Evolutionary conservation across 164 flowering plant species (phyloP).

Genomic region (Saururus chinensis): DNA sequence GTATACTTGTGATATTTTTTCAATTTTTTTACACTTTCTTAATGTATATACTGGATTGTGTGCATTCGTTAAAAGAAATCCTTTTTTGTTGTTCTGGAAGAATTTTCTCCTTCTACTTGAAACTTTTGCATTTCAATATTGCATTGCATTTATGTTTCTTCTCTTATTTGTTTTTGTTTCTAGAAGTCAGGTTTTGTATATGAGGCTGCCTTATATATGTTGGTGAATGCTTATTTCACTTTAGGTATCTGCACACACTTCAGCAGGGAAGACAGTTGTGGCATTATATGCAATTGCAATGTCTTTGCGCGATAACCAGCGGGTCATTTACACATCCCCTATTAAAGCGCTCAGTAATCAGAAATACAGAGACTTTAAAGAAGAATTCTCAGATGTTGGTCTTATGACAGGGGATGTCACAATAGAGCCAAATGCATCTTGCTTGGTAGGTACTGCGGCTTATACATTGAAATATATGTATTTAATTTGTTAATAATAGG

Average conservation of each 20-base stretch:
- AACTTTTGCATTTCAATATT: no score
- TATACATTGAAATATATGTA: neutral
- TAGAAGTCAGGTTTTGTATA: no score
- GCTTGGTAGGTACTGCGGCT: constrained; percentile 47
- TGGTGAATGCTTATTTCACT: neutral
- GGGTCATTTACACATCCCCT: constrained; percentile 96
- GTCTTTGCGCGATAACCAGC: constrained; percentile 76
- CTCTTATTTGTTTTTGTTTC: neutral
- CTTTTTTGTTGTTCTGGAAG: no score
- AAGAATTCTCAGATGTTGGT: constrained; percentile 96
- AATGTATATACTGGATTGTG: no score
- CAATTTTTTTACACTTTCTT: no score
- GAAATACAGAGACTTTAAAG: constrained; percentile 87
- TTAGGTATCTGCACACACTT: constrained; percentile 97
- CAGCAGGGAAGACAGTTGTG: constrained; percentile 97
- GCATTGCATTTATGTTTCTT: no score
- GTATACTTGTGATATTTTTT: no score
- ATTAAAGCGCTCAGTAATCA: constrained; percentile 97
- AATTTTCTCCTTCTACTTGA: no score
- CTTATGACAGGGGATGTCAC: constrained; percentile 99
- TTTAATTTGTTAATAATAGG: neutral
- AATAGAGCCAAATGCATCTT: constrained; percentile 95
- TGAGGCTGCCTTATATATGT: neutral
- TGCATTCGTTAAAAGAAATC: no score
- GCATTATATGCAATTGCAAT: constrained; percentile 93